These are phyloP conservation scores for Bipolaris zeicola DNA, from an alignment of 2,329 filamentous ascomycete species.

Conservation along the genomic window DNA sequence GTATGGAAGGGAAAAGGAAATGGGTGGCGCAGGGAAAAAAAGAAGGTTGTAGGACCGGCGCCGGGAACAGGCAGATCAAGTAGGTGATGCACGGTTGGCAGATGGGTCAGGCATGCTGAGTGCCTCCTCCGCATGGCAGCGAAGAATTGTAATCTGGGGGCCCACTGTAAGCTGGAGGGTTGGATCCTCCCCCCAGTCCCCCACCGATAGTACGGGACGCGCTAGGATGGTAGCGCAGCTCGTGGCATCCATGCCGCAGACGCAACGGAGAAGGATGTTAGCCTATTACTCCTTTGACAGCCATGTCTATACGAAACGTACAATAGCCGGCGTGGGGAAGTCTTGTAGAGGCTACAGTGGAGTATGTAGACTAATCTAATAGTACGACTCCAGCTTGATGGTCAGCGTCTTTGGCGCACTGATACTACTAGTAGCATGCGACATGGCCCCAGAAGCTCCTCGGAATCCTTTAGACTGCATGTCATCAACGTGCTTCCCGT, in stretches of 20 bases:
- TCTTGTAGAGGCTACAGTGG: neutral
- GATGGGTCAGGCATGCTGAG: constrained; percentile 17
- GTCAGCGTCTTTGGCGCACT: neutral
- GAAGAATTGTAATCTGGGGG: constrained; percentile 16
- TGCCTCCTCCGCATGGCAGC: constrained; percentile 6
- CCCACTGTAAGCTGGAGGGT: constrained; percentile 20
- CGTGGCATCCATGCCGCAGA: constrained; percentile 7
- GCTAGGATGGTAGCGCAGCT: constrained; percentile 10
- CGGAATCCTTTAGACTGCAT: neutral
- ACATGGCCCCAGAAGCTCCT: neutral
- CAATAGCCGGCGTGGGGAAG: neutral
- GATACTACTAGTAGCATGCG: neutral
- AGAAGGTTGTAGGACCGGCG: constrained; percentile 8
- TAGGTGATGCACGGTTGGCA: constrained; percentile 31
- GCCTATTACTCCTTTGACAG: neutral
- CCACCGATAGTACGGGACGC: constrained; percentile 12
- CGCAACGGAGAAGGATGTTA: constrained; percentile 7
- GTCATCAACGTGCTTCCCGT: constrained; percentile 1
- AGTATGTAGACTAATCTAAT: neutral
- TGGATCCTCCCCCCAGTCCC: constrained; percentile 6
- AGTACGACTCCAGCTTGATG: neutral
- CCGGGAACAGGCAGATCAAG: constrained; percentile 10
- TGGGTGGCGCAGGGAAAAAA: constrained; percentile 4
- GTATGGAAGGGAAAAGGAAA: constrained; percentile 3
- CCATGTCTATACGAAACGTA: constrained; percentile 8